These are phyloP conservation scores for Calycina marina DNA, from an alignment of 2,329 filamentous ascomycete genomes.

Conservation along the genomic window DNA sequence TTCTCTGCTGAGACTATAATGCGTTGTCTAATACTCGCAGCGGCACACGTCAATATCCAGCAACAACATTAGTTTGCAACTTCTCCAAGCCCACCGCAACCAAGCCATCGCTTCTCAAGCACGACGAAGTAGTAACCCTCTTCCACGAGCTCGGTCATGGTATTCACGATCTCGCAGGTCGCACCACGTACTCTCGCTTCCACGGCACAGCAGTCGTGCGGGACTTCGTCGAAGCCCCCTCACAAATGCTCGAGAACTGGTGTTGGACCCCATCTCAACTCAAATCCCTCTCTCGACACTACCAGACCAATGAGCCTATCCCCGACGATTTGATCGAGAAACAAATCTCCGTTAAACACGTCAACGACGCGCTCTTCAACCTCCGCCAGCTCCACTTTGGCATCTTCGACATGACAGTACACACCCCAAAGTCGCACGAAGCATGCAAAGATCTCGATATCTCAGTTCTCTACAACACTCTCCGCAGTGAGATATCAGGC, in stretches of 20 bases:
- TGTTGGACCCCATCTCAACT: conserved; percentile 55
- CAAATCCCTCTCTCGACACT: conserved; percentile 56
- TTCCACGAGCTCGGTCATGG: conserved; percentile 67
- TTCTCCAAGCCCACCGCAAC: conserved; percentile 66
- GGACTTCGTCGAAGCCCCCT: conserved; percentile 59
- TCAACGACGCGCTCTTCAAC: conserved; percentile 69
- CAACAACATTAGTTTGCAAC: conserved; percentile 72
- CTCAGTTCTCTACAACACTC: conserved; percentile 54
- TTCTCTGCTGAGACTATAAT: no score
- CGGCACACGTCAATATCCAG: conserved; percentile 59
- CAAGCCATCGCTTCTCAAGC: conserved; percentile 68
- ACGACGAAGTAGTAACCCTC: conserved; percentile 68
- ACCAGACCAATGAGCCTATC: conserved; percentile 53
- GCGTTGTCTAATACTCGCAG: no score
- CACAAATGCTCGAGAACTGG: conserved; percentile 65
- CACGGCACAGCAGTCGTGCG: conserved; percentile 52
- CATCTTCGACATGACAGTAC: conserved; percentile 72
- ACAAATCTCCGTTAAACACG: conserved; percentile 63
- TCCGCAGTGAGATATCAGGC: conserved; percentile 56
- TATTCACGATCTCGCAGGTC: conserved; percentile 53
- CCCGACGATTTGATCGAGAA: conserved; percentile 61
- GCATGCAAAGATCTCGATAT: conserved; percentile 53
- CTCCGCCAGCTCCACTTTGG: conserved; percentile 68
- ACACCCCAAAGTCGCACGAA: conserved; percentile 53
- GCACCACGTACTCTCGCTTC: conserved; percentile 48